phyloP scores from a whole-genome alignment of 31 red algal species.

The Porphyra umbilicalis region DNA sequence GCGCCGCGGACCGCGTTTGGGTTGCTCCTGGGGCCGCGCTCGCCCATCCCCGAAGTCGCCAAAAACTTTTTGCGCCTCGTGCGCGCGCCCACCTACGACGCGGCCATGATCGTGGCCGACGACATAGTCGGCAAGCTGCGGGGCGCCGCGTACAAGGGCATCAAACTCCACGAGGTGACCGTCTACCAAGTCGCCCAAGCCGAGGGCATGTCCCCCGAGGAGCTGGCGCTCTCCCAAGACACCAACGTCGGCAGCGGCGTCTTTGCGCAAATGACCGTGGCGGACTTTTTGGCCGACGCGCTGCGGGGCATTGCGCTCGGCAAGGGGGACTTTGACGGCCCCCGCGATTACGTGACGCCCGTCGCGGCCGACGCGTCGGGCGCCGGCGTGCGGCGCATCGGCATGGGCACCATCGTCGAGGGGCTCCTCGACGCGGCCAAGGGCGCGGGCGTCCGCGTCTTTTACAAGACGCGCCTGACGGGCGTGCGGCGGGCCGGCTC shows the following conservation, averaged over 20 bases:
- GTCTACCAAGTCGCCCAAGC: slow-evolving; percentile 10
- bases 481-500: slow-evolving; percentile 4
- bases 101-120: slow-evolving; percentile 23
- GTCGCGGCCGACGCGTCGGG: slow-evolving; percentile 6
- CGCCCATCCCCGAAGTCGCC: slow-evolving; percentile 8
- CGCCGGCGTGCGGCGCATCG: slow-evolving; percentile 4
- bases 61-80: background rate
- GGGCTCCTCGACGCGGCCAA: slow-evolving; percentile 1
- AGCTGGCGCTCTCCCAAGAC: slow-evolving; percentile 9
- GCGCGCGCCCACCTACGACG: background rate
- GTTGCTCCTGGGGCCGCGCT: slow-evolving; percentile 4
- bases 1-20: slow-evolving; percentile 2
- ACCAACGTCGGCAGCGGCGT: background rate
- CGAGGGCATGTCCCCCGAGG: slow-evolving; percentile 24
- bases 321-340: slow-evolving; percentile 1
- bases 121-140: slow-evolving; percentile 14
- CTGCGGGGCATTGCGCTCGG: slow-evolving; percentile 2
- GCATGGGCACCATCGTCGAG: slow-evolving; percentile 18
- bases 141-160: slow-evolving; percentile 5
- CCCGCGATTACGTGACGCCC: slow-evolving; percentile 4
- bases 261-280: background rate
- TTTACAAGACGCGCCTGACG: slow-evolving; percentile 3
- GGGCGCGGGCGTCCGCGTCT: slow-evolving; percentile 9
- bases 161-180: slow-evolving; percentile 16
- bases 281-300: background rate